Evolutionary conservation across 2,329 filamentous ascomycete genomes (phyloP).

Genomic region (Phyllosticta citribraziliensis): DNA sequence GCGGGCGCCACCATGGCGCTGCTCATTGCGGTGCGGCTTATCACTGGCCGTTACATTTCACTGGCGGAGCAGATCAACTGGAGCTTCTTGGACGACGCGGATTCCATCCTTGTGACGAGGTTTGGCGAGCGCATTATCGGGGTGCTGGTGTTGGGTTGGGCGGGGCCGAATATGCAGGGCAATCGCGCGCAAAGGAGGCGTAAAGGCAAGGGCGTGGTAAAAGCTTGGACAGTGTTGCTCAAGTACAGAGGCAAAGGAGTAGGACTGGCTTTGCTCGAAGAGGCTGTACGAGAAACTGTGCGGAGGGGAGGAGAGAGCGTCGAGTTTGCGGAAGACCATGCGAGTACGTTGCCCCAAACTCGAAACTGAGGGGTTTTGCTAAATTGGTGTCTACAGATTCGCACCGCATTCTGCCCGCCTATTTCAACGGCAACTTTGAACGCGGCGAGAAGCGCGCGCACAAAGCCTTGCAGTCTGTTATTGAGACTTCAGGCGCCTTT

Average conservation of each 20-base stretch:
- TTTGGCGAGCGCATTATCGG: conserved; percentile 62
- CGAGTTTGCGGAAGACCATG: conserved; percentile 68
- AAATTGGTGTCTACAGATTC: not conserved
- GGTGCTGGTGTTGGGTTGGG: conserved; percentile 57
- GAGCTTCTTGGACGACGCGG: conserved; percentile 48
- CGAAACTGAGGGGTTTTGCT: not conserved
- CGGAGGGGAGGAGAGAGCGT: conserved; percentile 60
- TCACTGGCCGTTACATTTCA: conserved; percentile 52
- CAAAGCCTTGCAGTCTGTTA: conserved; percentile 1
- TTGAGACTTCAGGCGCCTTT: conserved; percentile 3
- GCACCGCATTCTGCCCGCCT: not conserved
- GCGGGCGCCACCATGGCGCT: conserved; percentile 54
- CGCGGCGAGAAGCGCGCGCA: conserved; percentile 1
- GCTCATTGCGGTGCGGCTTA: conserved; percentile 51
- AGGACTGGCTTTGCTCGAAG: conserved; percentile 61
- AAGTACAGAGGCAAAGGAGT: conserved; percentile 62
- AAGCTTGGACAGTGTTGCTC: conserved; percentile 70
- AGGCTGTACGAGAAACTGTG: conserved; percentile 58
- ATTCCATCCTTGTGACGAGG: conserved; percentile 47
- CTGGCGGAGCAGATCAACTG: conserved; percentile 52
- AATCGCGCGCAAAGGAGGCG: conserved; percentile 32
- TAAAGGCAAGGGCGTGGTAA: conserved; percentile 58
- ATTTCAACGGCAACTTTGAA: conserved; percentile 6
- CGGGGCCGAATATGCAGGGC: conserved; percentile 36
- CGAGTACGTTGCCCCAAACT: conserved; percentile 46